phyloP scores from a whole-genome alignment of 495 filamentous ascomycete genomes.

The Neurospora sp. region DNA sequence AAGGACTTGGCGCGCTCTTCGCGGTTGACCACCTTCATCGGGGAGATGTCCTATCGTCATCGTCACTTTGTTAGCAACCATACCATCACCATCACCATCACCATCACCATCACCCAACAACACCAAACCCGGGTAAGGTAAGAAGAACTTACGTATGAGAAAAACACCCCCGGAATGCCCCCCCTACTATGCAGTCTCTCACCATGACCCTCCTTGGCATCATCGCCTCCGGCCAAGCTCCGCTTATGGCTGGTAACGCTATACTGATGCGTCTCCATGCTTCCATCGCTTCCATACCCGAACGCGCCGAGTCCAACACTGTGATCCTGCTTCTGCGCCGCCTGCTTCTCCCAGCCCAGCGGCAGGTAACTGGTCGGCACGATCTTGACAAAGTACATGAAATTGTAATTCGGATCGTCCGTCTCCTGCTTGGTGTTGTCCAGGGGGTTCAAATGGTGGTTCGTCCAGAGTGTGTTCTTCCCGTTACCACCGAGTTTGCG shows the following conservation, averaged over 20 bases:
- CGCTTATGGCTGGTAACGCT: conserved; percentile 92
- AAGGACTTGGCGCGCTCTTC: conserved; percentile 83
- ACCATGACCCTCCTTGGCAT: conserved; percentile 74
- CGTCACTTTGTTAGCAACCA: too few relatives aligned
- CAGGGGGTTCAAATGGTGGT: conserved; percentile 87
- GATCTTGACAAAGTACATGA: conserved; percentile 99
- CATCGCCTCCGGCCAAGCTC: conserved; percentile 70
- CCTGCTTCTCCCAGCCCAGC: conserved; percentile 57
- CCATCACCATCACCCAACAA: too few relatives aligned
- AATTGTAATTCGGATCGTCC: conserved; percentile 78
- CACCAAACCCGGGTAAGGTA: too few relatives aligned
- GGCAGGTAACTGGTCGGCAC: conserved; percentile 92
- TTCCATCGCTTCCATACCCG: conserved; percentile 55
- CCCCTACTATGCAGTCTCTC: conserved; percentile 80
- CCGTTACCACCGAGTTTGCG: conserved; percentile 39
- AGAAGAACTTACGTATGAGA: conserved; percentile 72
- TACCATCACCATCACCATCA: too few relatives aligned
- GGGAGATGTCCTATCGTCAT: too few relatives aligned
- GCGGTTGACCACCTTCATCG: conserved; percentile 98
- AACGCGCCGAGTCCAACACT: conserved; percentile 53
- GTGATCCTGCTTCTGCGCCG: conserved; percentile 14
- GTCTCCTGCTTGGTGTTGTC: conserved; percentile 71
- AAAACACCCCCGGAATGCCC: conserved; percentile 96
- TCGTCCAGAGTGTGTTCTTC: conserved; percentile 57
- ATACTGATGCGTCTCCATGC: conserved; percentile 96